Base-by-base conservation (phyloP, 176 grass and related monocot species). In the Miscanthus lutarioriparius region DNA sequence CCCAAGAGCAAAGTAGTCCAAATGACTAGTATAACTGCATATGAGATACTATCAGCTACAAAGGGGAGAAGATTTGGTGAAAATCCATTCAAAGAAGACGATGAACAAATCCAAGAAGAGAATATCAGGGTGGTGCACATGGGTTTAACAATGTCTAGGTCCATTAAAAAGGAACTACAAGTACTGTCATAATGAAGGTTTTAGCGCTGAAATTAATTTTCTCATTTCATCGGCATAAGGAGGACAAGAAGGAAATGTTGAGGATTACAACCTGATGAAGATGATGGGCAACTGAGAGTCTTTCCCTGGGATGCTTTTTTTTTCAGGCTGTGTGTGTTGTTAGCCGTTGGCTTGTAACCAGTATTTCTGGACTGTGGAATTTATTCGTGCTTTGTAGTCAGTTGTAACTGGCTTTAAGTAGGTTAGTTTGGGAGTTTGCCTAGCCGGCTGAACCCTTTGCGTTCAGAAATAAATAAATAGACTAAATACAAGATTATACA, bases 41-140 rank as follows among this genome's bases (percentile, higher is more conserved):
- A 65, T 65, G 62, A 1, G 26, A 65, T 30, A 6, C 63, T 65
- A 65, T 16, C 63, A 65, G 5, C 63, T 32, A 65, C 63, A 65
- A 28, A 64, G 11, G 4, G 10, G 59, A 32, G 26, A 27, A 1
- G 59, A 63, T 63, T 63, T 63, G n/a, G 23, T 63, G 23, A n/a
- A 6, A 62, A 4, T 19, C 26, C 61, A 80, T 67, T 47, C 32
- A 89, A 75, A 80, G 36, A 64, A 36, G 37, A 74, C 4, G 75
- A 49, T 4, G 5, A 63, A 22, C n/a, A 85, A 80, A 76, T 84
- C 28, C 8, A 25, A n/a, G 58, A 27, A 77, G 61, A 70, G 36
- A 66, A 28, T 20, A 47, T 61, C 36, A 43, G 33, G 12, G 17
- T 64, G 41, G 64, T 33, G 13, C 36, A 77, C 16, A 74, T 59